Base-by-base conservation (phyloP, 169 alveolate genomes). In the Cryptosporidium sp. region DNA sequence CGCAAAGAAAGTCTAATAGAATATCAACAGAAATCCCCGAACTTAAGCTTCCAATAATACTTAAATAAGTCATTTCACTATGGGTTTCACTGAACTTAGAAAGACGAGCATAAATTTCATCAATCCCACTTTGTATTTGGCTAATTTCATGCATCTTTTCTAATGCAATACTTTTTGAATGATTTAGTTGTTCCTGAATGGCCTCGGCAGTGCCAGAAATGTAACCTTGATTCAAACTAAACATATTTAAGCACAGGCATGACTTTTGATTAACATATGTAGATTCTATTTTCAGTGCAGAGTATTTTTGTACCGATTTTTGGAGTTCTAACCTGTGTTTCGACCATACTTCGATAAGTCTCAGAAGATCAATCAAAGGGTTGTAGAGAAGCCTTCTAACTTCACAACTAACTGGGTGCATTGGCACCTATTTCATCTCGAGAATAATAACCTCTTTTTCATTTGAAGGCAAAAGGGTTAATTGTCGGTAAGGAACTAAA, bases 341-440 rank as follows among this genome's bases (percentile, higher is more conserved):
- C 16, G 65, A 59, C 89, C 89, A 80, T 8, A 5, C 37, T 45
- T 80, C 89, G 21, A 80, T 29, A 23, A 80, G 39, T 62, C 89
- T 80, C 68, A 80, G 35, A 45, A 80, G 59, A 31, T 80, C 75
- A 39, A 80, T 61, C 5, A 80, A 35, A 6, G 62, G 75, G 0
- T 4, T 45, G 51, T 80, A 80, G 7, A 62, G 9, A 16, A 33
- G 41, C 62, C 14, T 70, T 10, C 84, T 70, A 45, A 29, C 7
- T 10, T 65, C 71, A 65, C 71, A 51, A 10, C 29, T 29, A 37
- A 65, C 31, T 55, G 37, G 67, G 37, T 26, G 8, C 31, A 55
- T 55, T 26, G 14, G 21, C 1, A 6, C 0, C 16, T 26, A 55
- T 23, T 51, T 26, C 1, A 55, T 55, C 31, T 2, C 3, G 16